Conservation (phyloP, 2,329 filamentous ascomycete genomes). For the Albophoma yamanashiensis region DNA sequence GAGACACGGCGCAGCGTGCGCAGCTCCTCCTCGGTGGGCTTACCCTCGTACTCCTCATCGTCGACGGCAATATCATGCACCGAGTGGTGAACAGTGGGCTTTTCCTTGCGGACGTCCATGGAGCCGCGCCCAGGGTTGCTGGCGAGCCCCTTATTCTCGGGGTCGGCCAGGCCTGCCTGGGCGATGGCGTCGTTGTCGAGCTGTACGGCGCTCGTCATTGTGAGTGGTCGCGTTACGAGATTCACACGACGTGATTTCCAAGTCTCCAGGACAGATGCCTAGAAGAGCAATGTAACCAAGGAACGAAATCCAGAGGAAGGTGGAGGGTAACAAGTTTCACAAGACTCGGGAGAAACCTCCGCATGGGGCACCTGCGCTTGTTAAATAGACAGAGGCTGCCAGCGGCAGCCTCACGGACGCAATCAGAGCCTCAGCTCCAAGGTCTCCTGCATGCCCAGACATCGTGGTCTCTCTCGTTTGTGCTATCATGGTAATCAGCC, state of each 20-base stretch:
- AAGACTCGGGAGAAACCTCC: background rate
- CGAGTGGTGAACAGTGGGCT: constrained; percentile 6
- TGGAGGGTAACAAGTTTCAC: background rate
- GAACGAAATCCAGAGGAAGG: background rate
- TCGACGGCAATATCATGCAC: constrained; percentile 6
- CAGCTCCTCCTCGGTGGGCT: constrained; percentile 52
- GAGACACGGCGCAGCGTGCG: constrained; percentile 51
- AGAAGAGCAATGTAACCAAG: background rate
- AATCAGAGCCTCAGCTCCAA: background rate
- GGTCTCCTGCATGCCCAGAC: background rate
- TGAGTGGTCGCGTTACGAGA: background rate
- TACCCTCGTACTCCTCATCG: constrained; percentile 13
- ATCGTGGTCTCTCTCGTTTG: background rate
- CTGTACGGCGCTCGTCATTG: constrained; percentile 23
- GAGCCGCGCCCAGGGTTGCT: constrained; percentile 15
- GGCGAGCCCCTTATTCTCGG: constrained; percentile 17
- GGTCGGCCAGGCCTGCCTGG: constrained; percentile 18
- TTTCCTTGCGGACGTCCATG: constrained; percentile 13
- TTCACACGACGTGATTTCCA: background rate
- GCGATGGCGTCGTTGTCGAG: constrained; percentile 26
- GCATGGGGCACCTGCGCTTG: background rate
- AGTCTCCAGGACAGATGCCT: background rate
- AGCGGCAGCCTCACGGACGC: background rate
- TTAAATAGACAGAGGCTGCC: background rate
- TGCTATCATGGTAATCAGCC: background rate